Percentiles rank a stretch among this genome's conserved stretches.
Evolutionary conservation across 2,329 filamentous ascomycete genomes (phyloP).

Genomic region (Cladobotryum mycophilum): DNA sequence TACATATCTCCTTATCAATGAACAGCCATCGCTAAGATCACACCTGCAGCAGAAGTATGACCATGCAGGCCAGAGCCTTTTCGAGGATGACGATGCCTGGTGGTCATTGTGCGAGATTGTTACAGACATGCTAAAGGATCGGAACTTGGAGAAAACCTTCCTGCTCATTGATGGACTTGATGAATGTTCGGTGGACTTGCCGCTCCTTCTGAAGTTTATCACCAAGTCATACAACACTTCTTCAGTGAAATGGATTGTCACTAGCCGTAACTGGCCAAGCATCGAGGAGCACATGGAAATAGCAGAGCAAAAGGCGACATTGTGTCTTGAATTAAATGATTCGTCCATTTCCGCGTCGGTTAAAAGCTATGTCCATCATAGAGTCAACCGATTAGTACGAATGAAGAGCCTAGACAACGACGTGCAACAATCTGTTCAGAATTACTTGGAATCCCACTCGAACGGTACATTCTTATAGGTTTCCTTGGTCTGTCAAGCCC

Average conservation of each 20-base stretch:
- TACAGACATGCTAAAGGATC: constrained; percentile 32
- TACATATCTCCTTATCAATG: constrained; percentile 31
- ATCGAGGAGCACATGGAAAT: constrained; percentile 12
- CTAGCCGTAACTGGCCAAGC: constrained; percentile 1
- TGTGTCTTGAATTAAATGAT: constrained; percentile 19
- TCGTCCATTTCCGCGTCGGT: not conserved
- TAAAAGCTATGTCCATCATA: not conserved
- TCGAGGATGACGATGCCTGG: constrained; percentile 34
- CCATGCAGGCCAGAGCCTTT: constrained; percentile 26
- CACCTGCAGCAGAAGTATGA: constrained; percentile 31
- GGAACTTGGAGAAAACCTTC: constrained; percentile 18
- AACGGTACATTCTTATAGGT: constrained; percentile 28
- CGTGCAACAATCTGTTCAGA: constrained; percentile 5
- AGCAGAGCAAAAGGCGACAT: not conserved
- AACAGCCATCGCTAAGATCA: constrained; percentile 25
- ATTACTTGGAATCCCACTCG: constrained; percentile 23
- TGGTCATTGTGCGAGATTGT: constrained; percentile 32
- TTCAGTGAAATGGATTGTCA: constrained; percentile 2
- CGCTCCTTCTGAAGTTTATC: constrained; percentile 32
- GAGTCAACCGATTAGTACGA: not conserved
- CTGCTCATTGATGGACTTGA: constrained; percentile 43
- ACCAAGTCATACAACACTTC: not conserved
- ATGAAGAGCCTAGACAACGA: constrained; percentile 8
- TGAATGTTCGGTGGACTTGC: constrained; percentile 27
- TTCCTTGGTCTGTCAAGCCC: constrained; percentile 11